Evolutionary conservation across 495 filamentous ascomycete genomes (phyloP).

Genomic region (Penicillium atrosanguineum): DNA sequence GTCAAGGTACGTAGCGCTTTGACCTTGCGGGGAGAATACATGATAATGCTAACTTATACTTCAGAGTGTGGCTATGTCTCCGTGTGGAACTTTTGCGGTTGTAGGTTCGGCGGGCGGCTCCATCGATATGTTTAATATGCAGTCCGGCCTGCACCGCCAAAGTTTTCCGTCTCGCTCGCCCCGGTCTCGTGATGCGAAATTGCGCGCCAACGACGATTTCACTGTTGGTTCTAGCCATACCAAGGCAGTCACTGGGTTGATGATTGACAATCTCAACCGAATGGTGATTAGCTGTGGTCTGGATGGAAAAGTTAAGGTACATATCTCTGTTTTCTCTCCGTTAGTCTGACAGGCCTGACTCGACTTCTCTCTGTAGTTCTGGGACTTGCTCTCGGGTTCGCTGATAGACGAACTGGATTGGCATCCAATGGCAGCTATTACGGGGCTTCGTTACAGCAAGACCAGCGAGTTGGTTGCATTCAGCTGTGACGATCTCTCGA

Average conservation of each 20-base stretch:
- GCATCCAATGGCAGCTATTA: slow-evolving; percentile 72
- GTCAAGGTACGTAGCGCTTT: slow-evolving; percentile 53
- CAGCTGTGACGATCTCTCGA: slow-evolving; percentile 82
- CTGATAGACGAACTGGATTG: slow-evolving; percentile 82
- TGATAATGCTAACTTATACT: slow-evolving; percentile 8
- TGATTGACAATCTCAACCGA: slow-evolving; percentile 80
- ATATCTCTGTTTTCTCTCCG: background rate
- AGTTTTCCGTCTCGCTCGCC: slow-evolving; percentile 72
- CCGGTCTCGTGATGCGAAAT: slow-evolving; percentile 39
- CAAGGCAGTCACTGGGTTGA: slow-evolving; percentile 78
- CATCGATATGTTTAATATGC: slow-evolving; percentile 93
- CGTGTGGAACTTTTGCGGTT: slow-evolving; percentile 92
- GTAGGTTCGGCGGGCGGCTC: slow-evolving; percentile 78
- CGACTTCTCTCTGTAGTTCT: slow-evolving; percentile 56
- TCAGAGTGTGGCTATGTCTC: slow-evolving; percentile 77
- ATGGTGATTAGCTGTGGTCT: slow-evolving; percentile 78
- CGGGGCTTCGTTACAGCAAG: slow-evolving; percentile 73
- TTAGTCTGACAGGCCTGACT: slow-evolving; percentile 6
- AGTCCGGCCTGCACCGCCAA: slow-evolving; percentile 83
- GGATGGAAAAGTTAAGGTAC: slow-evolving; percentile 86
- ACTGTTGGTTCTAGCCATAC: slow-evolving; percentile 62
- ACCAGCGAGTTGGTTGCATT: slow-evolving; percentile 85
- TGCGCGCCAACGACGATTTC: background rate
- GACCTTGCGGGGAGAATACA: background rate
- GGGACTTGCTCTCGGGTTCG: slow-evolving; percentile 81